Evolutionary conservation across 305 asterid genomes (phyloP), one percentile per base, ranked within the genome.

Genomic region (Fraxinus baroniana): DNA sequence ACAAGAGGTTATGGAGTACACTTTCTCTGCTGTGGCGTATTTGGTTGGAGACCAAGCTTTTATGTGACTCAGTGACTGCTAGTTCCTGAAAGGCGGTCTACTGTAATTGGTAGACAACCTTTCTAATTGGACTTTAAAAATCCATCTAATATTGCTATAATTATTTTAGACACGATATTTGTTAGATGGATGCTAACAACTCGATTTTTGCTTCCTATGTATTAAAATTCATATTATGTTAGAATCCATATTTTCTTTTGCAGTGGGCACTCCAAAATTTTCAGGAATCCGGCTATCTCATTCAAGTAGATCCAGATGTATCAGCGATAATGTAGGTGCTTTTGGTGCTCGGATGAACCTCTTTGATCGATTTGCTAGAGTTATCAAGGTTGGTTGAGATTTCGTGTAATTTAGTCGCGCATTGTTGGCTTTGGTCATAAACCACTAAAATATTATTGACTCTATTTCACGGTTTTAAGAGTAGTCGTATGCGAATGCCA

Each of bases 401-500:
- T 28, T 79, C 81, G 81, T 83, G 39, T 28, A 73, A 84, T 77
- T 44, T 55, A 77, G 76, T 85, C 78, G 41, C 8, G 72, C 72
- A 12, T 80, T 66, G 72, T 79, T 83, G 83, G 74, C 73, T 82
- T 80, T 46, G 62, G 78, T 74, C 32, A 20, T 78, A 24, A 82
- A 72, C 36, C 79, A 24, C 77, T 78, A 78, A 73, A 83, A 22
- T 80, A 79, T 82, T 74, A 74, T 84, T 86, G 82, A 87, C 81
- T 76, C 52, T 85, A 5, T 83, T 74, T 26, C 66, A 36, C 77
- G 83, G 83, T 85, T 81, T 72, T 32, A 81, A 83, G 83, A 86
- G 80, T 85, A 96, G 99, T 94, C 99, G 49, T 96, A 96, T 87
- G 99, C 97, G 83, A 96, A 96, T 92, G 97, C 98, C 78, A n/a